Evolutionary conservation across 2,329 filamentous ascomycete species (phyloP).

Genomic region (Colletotrichum brevisporum): DNA sequence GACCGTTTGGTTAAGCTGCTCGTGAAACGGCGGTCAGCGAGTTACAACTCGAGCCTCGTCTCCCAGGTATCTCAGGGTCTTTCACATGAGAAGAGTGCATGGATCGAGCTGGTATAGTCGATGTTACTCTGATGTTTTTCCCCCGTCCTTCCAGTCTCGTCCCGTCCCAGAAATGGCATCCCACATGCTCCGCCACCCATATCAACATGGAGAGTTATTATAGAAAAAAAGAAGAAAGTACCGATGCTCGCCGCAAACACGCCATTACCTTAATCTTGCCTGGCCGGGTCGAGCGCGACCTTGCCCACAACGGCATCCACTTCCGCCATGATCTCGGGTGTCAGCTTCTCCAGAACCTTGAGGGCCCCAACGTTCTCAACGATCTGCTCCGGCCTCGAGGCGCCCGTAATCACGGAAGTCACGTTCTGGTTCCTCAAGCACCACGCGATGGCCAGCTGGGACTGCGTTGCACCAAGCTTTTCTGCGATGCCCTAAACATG

Average conservation of each 20-base stretch:
- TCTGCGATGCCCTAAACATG: slow-evolving; percentile 65
- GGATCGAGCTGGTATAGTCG: slow-evolving; percentile 7
- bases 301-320: slow-evolving; percentile 59
- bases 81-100: slow-evolving; percentile 1
- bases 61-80: background rate
- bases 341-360: slow-evolving; percentile 62
- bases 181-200: slow-evolving; percentile 24
- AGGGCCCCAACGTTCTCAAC: slow-evolving; percentile 65
- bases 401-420: slow-evolving; percentile 66
- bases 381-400: slow-evolving; percentile 65
- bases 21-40: slow-evolving; percentile 26
- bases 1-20: background rate
- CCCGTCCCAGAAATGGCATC: slow-evolving; percentile 14
- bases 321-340: slow-evolving; percentile 63
- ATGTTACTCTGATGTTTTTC: slow-evolving; percentile 10
- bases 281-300: slow-evolving; percentile 41
- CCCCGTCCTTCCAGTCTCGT: background rate
- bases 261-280: slow-evolving; percentile 40
- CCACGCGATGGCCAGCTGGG: slow-evolving; percentile 67
- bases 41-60: slow-evolving; percentile 5
- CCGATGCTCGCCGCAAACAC: slow-evolving; percentile 13
- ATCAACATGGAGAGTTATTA: slow-evolving; percentile 1
- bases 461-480: slow-evolving; percentile 66
- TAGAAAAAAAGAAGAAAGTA: background rate
- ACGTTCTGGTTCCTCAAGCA: slow-evolving; percentile 68